Conservation (phyloP, 1,284 basidiomycete species). For the Apiotrichum porosum region DNA sequence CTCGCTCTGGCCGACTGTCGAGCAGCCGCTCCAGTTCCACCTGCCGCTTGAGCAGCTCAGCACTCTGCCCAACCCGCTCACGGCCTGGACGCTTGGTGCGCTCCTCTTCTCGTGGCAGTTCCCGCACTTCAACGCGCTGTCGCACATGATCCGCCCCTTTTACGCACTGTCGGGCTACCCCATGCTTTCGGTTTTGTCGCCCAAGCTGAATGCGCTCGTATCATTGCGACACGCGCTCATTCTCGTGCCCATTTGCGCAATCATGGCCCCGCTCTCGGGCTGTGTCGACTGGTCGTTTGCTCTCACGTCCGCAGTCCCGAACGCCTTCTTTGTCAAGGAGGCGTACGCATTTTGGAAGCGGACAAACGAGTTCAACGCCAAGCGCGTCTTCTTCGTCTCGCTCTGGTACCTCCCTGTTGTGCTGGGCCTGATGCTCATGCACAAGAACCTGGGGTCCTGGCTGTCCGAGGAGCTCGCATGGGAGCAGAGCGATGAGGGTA, state of each 20-base stretch:
- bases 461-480: constrained; percentile 14
- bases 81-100: constrained; percentile 68
- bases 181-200: constrained; percentile 83
- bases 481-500: constrained; percentile 18
- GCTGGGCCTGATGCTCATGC: constrained; percentile 88
- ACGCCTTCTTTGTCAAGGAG: constrained; percentile 63
- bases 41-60: constrained; percentile 19
- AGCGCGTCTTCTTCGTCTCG: constrained; percentile 72
- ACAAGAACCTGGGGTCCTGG: constrained; percentile 80
- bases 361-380: constrained; percentile 67
- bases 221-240: constrained; percentile 76
- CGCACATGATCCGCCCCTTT: constrained; percentile 76
- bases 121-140: constrained; percentile 95
- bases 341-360: constrained; percentile 72
- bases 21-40: constrained; percentile 53
- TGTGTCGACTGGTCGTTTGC: constrained; percentile 85
- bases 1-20: constrained; percentile 61
- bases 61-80: constrained; percentile 60
- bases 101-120: constrained; percentile 97
- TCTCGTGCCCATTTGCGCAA: constrained; percentile 71
- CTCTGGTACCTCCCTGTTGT: constrained; percentile 89
- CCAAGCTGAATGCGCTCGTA: constrained; percentile 77
- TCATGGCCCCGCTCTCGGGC: constrained; percentile 78
- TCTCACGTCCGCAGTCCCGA: constrained; percentile 69
- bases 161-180: constrained; percentile 92